Base-by-base conservation (phyloP, 164 flowering plant species). In the Vitis amurensis region DNA sequence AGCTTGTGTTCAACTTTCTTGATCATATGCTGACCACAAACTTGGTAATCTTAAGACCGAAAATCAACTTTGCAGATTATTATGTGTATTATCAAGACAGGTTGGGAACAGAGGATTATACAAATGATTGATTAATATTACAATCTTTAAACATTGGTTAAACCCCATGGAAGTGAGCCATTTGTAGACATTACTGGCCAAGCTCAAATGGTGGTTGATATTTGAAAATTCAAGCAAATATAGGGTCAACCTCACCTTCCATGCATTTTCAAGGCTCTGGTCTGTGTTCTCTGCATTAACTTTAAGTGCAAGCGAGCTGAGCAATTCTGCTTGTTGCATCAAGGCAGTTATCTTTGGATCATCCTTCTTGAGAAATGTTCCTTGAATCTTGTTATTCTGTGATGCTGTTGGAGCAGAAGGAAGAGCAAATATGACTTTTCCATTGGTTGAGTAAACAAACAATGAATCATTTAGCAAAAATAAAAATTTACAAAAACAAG, bases 251-350 rank as follows among this genome's bases (percentile, higher is more conserved):
- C 77, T 85, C 68, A 95, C 99, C 95, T 89, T 90, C 97, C 97
- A 96, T 56, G 98, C 98, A 87, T 78, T 88, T 76, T 96, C 99
- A 73, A 91, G 86, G 79, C 97, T 89, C 74, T 90, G 93, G 44
- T 87, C 85, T 67, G 86, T 79, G 70, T 85, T 86, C 68, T 91
- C 97, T 61, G 82, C 63, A 73, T 86, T 87, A 63, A 93, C 91
- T 86, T 91, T 90, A 50, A 70, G 67, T 61, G 99, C 98, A 53
- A 93, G 93, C 17, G 97, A 91, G 83, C 89, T 87, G 59, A 96
- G 96, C 65, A 93, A 82, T 70, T 96, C 97, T 72, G 92, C 97
- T 86, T 96, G 98, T 79, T 91, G 93, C 84, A 90, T 80, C 76
- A 91, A 77, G 64, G 91, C 92, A 60, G 74, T 74, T 66, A 89